Percentiles rank a stretch among this genome's conserved stretches.
These are phyloP conservation scores for Carex parvula DNA, from an alignment of 176 grass and related monocot genomes.

Conservation along the genomic window DNA sequence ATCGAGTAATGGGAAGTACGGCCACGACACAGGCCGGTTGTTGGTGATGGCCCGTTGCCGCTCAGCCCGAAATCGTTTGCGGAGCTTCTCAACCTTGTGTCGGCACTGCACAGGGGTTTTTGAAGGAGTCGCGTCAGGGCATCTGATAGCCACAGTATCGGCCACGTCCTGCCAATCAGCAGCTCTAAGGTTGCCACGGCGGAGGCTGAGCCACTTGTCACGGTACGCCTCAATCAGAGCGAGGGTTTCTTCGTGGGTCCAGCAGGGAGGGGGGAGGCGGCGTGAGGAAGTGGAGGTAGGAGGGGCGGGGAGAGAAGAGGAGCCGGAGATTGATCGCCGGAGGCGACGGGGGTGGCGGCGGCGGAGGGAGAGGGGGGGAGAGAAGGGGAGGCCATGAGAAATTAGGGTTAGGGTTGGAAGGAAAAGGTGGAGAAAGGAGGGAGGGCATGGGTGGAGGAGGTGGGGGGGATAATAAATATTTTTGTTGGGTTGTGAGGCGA, in stretches of 20 bases:
- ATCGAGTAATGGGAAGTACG: constrained; percentile 72
- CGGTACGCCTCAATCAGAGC: constrained; percentile 83
- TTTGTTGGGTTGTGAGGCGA: constrained; percentile 6
- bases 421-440: constrained; percentile 34
- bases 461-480: constrained; percentile 25
- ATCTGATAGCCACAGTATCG: constrained; percentile 53
- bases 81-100: constrained; percentile 99
- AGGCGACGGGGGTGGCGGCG: constrained; percentile 25
- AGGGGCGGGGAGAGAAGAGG: constrained; percentile 15
- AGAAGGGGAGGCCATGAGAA: constrained; percentile 38
- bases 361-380: constrained; percentile 27
- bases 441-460: constrained; percentile 19
- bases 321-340: constrained; percentile 7
- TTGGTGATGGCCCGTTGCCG: constrained; percentile 36
- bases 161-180: constrained; percentile 90
- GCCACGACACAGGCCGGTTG: constrained; percentile 60
- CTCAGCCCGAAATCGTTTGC: constrained; percentile 88
- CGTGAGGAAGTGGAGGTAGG: constrained; percentile 29
- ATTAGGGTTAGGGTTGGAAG: constrained; percentile 29
- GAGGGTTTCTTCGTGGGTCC: constrained; percentile 93
- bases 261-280: constrained; percentile 77
- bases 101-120: constrained; percentile 91
- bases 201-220: constrained; percentile 66
- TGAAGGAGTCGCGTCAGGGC: constrained; percentile 43
- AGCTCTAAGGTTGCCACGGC: constrained; percentile 80